Base-by-base conservation (phyloP, 345 rosid species). In the Citrus reticulata region DNA sequence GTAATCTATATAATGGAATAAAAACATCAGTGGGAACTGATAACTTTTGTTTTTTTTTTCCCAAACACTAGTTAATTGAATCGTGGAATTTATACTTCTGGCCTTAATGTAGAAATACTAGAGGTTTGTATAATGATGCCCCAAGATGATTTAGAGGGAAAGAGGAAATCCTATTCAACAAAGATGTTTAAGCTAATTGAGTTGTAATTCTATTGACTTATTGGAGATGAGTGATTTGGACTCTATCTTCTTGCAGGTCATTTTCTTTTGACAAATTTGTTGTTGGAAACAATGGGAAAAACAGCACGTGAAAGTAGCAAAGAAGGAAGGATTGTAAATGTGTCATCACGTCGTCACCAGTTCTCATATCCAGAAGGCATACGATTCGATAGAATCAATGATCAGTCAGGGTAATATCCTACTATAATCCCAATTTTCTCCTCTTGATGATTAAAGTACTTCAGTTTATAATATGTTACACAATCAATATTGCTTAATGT, bases 291-390 rank as follows among this genome's bases (percentile, higher is more conserved):
- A 1, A 91, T 92, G 98, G 91, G 88, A 87, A 88, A 89, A 77
- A 86, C 95, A 55, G 88, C 91, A 40, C 82, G 22, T 29, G 81
- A 87, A 81, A 89, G 90, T 74, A 83, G 74, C 59, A 90, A 72
- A 80, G 93, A 90, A 88, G 93, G 96, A 78, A 88, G 96, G 80
- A 89, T 93, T 75, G 85, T 91, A n/a, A 85, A 82, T 25, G 92
- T 93, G 17, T 82, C 98, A 13, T 93, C 95, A n/a, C 16, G 16
- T 42, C 16, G 87, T 73, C 95, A 93, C 80, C 85, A 86, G 8
- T 74, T 74, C 57, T 32, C 92, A 39, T 91, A 93, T 71, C 22
- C 76, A 35, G 89, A 85, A 79, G 98, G 96, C 62, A 82, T 93
- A 79, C 89, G 84, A 2, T 90, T 93, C 54, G 85, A 89, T 68